A percentile compares a stretch with the other conserved stretches of the same genome.
These are phyloP conservation scores for Cnidoscolus chayamansa DNA, from an alignment of 441 rosid genomes.

Conservation along the genomic window DNA sequence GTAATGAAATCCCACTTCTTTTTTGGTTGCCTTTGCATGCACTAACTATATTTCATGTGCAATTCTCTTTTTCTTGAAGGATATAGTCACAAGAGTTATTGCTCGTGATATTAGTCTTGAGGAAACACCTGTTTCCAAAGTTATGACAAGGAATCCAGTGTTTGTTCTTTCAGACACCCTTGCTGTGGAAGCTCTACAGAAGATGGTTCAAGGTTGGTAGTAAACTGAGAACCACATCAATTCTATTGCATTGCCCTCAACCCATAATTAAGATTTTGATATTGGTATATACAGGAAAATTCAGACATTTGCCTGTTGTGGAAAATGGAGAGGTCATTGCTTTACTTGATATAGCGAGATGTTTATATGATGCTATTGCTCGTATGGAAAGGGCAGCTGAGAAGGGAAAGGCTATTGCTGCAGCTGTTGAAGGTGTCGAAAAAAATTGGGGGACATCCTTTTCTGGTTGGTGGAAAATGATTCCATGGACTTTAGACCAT, in stretches of 20 bases:
- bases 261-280: slow-evolving; percentile 5
- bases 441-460: slow-evolving; percentile 79
- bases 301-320: slow-evolving; percentile 97
- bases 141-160: slow-evolving; percentile 91
- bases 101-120: slow-evolving; percentile 69
- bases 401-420: slow-evolving; percentile 98
- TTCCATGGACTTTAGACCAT: not conserved
- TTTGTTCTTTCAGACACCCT: slow-evolving; percentile 95
- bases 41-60: not conserved
- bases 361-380: slow-evolving; percentile 94
- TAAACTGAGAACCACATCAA: slow-evolving; percentile 14
- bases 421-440: slow-evolving; percentile 98
- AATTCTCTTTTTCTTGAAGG: slow-evolving; percentile 38
- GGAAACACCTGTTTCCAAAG: slow-evolving; percentile 86
- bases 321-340: slow-evolving; percentile 99
- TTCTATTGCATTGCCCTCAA: slow-evolving; percentile 4
- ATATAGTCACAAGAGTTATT: slow-evolving; percentile 78
- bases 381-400: slow-evolving; percentile 99
- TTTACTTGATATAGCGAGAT: slow-evolving; percentile 87
- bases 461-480: slow-evolving; percentile 50
- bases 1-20: not conserved
- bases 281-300: slow-evolving; percentile 58
- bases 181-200: slow-evolving; percentile 96
- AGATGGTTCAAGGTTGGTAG: slow-evolving; percentile 88
- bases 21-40: not conserved